phyloP scores from a whole-genome alignment of 805 yeast species.

The Candida ascalaphidarum region DNA sequence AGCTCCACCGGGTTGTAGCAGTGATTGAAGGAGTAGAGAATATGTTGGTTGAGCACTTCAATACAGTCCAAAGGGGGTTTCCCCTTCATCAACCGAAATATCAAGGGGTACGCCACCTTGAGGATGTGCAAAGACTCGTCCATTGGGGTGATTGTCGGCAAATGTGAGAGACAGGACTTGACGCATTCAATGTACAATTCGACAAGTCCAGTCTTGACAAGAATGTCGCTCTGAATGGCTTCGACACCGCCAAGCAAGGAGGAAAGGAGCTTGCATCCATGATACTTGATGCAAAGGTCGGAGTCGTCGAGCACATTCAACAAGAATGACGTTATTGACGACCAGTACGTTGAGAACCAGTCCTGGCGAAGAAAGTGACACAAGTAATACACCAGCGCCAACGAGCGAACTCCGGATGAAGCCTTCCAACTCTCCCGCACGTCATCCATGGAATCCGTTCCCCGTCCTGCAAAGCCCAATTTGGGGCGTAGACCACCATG shows the following conservation, averaged over 20 bases:
- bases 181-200: constrained; percentile 17
- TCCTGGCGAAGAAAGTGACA: constrained; percentile 6
- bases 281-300: constrained; percentile 17
- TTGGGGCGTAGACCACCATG: constrained; percentile 11
- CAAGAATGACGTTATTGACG: constrained; percentile 20
- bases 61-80: too few species aligned
- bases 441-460: constrained; percentile 13
- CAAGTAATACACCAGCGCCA: constrained; percentile 21
- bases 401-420: constrained; percentile 11
- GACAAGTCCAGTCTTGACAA: constrained; percentile 17
- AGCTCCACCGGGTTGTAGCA: too few species aligned
- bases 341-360: constrained; percentile 11
- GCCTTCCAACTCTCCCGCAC: constrained; percentile 18
- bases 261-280: constrained; percentile 13
- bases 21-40: too few species aligned
- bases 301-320: constrained; percentile 28
- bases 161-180: constrained; percentile 15
- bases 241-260: constrained; percentile 1
- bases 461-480: constrained; percentile 13
- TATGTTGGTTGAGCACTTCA: too few species aligned
- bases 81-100: constrained; percentile 6
- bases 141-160: constrained; percentile 19
- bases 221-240: constrained; percentile 2
- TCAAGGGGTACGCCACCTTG: constrained; percentile 13
- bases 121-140: constrained; percentile 12